Base-by-base conservation (phyloP, 169 alveolate species). In the Ichthyophthirius multifiliis region DNA sequence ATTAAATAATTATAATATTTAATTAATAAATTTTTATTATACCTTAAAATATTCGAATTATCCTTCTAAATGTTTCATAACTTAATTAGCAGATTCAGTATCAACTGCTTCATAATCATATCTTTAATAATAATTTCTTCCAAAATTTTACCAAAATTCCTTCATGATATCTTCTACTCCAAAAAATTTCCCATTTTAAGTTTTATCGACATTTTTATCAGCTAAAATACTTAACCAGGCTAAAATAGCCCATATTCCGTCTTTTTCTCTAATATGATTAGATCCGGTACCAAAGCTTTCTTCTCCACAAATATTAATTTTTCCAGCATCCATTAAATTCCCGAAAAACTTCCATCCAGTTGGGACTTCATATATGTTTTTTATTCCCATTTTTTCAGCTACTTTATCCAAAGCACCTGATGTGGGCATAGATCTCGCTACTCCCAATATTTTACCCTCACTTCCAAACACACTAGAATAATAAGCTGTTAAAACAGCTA, bases 301-400 rank as follows among this genome's bases (percentile, higher is more conserved):
- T 83, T 97, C 99, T 31, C 99, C 99, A 81, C 99, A 96, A 23
- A 96, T 78, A 37, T 87, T 84, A 32, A 96, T 89, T 83, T 87
- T 89, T 35, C 95, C 97, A 45, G 98, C 98, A 86, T 98, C 99
- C 97, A 98, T 96, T 74, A 98, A 89, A 82, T 98, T 98, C 18
- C 99, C 99, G 81, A 98, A 98, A 94, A 93, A 98, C 87, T 98
- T 98, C 99, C 99, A 98, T 2, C 99, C 99, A 3, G 99, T 97
- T 18, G 99, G 99, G 5, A 96, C 94, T 84, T 98, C 99, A 89
- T 93, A 97, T 46, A 95, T 74, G 15, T 67, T 67, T 30, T 87
- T 85, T 44, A 96, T 85, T 30, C 97, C 97, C 46, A 95, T 88
- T 45, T 96, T 94, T 62, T 92, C 87, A 4, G 98, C 98, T 12